These are phyloP conservation scores for Puccinia coronata DNA, from an alignment of 1,284 basidiomycete genomes.

Conservation along the genomic window DNA sequence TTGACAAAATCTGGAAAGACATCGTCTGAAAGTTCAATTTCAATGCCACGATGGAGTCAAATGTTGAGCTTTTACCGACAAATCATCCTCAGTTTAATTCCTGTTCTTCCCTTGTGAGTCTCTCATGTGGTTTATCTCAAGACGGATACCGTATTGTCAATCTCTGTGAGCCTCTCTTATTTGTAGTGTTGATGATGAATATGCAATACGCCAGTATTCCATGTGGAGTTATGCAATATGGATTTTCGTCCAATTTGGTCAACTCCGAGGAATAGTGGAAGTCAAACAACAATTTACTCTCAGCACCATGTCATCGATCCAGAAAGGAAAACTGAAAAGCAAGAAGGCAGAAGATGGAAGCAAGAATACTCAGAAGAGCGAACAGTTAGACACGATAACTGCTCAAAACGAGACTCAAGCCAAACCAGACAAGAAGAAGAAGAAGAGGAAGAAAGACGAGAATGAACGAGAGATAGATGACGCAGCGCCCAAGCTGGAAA, in stretches of 20 bases:
- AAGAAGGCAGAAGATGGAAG: neutral
- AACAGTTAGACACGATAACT: neutral
- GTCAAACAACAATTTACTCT: too few species aligned
- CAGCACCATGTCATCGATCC: neutral
- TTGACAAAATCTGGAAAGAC: too few species aligned
- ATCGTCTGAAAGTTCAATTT: too few species aligned
- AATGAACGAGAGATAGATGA: slow-evolving; percentile 9
- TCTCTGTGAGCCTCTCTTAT: too few species aligned
- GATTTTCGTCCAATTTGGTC: neutral
- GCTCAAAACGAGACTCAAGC: neutral
- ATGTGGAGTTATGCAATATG: slow-evolving; percentile 1
- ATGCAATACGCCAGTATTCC: neutral
- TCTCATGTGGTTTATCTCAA: too few species aligned
- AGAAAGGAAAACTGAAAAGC: neutral
- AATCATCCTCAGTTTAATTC: too few species aligned
- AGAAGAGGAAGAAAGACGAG: slow-evolving; percentile 22
- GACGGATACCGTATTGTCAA: too few species aligned
- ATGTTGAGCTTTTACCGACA: too few species aligned
- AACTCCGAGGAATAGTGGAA: too few species aligned
- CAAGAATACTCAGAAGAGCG: neutral
- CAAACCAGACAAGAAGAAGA: slow-evolving; percentile 21
- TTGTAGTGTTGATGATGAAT: too few species aligned
- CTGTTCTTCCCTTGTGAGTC: too few species aligned
- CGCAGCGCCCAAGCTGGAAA: neutral
- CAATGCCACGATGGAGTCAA: too few species aligned